These are phyloP conservation scores for Biscogniauxia sp. DNA, from an alignment of 2,329 filamentous ascomycete genomes.

Conservation along the genomic window DNA sequence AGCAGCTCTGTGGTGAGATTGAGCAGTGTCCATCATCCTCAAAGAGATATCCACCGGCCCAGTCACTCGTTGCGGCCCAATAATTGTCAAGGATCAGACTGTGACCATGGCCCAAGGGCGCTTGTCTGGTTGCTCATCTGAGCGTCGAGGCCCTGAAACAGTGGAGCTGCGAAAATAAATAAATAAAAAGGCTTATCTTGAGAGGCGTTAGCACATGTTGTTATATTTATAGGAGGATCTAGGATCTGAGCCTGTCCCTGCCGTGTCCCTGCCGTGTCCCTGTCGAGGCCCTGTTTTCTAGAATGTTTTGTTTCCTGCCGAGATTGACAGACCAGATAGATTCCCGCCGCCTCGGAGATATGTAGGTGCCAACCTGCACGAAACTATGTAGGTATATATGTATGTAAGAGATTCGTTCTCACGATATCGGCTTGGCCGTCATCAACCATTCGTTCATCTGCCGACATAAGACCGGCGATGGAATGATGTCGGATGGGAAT, in stretches of 20 bases:
- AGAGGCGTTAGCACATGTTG: neutral
- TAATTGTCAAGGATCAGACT: neutral
- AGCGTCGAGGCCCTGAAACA: neutral
- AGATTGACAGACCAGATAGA: neutral
- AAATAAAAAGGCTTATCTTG: neutral
- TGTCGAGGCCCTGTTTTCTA: neutral
- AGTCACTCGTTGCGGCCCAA: neutral
- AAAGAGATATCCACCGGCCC: neutral
- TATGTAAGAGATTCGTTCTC: neutral
- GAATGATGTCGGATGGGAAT: neutral
- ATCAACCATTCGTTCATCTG: neutral
- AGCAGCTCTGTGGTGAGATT: neutral
- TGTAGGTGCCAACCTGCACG: neutral
- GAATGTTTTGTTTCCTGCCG: neutral
- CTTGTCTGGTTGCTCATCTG: neutral
- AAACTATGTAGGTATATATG: neutral
- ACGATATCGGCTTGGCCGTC: neutral
- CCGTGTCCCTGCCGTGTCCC: neutral
- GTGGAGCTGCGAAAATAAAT: neutral
- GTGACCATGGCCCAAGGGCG: neutral
- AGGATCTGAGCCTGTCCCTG: neutral
- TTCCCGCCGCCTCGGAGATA: neutral
- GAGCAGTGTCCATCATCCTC: neutral
- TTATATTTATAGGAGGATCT: neutral
- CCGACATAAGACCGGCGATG: neutral